These are phyloP conservation scores for Microascus cirrosus DNA, from an alignment of 2,329 filamentous ascomycete genomes.

Conservation along the genomic window DNA sequence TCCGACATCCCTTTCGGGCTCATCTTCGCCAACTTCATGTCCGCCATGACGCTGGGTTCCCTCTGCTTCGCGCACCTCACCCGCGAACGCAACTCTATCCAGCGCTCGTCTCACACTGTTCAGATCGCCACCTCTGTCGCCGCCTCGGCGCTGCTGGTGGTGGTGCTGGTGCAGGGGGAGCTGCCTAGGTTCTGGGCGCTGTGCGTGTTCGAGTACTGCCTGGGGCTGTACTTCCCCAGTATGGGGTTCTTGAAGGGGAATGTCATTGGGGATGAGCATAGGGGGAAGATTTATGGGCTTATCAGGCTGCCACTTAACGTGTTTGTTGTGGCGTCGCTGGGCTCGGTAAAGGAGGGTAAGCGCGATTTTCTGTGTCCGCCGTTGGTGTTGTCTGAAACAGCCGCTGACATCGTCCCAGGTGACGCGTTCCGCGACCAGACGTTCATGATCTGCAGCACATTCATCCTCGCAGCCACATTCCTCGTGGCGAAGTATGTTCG, in stretches of 20 bases:
- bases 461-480: background rate
- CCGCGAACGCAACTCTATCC: background rate
- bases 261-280: slow-evolving; percentile 38
- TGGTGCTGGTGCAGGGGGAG: slow-evolving; percentile 29
- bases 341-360: background rate
- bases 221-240: slow-evolving; percentile 46
- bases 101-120: slow-evolving; percentile 18
- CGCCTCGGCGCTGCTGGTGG: slow-evolving; percentile 25
- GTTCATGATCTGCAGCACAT: background rate
- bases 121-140: slow-evolving; percentile 20
- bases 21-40: slow-evolving; percentile 46
- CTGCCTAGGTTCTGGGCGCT: slow-evolving; percentile 41
- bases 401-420: background rate
- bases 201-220: slow-evolving; percentile 43
- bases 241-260: slow-evolving; percentile 43
- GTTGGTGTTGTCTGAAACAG: background rate
- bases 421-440: background rate
- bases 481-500: background rate
- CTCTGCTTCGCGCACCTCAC: slow-evolving; percentile 22
- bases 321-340: slow-evolving; percentile 28
- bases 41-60: slow-evolving; percentile 44
- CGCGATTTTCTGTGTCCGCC: background rate
- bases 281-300: slow-evolving; percentile 44
- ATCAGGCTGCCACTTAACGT: slow-evolving; percentile 45
- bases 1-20: slow-evolving; percentile 27